Conservation (phyloP, 208 protist species). For the Trypanosoma mega region DNA sequence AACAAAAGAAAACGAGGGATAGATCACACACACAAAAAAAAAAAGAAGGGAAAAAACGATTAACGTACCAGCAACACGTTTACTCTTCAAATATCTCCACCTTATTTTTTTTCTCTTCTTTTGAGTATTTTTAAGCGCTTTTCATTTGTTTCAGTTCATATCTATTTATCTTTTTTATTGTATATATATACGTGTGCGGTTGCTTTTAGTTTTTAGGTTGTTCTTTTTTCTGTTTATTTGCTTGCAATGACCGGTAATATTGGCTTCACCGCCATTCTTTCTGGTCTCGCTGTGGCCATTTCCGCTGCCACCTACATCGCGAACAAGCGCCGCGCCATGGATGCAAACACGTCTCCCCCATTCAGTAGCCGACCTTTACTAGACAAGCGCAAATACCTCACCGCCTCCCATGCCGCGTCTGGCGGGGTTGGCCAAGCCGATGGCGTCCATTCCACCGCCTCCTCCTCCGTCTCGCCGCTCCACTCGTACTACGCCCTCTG, state of each 20-base stretch:
- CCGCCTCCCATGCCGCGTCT: neutral
- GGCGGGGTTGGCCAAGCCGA: neutral
- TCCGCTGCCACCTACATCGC: constrained; percentile 39
- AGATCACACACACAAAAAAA: too few species aligned
- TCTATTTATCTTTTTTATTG: constrained; percentile 9
- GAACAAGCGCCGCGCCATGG: constrained; percentile 27
- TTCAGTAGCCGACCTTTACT: too few species aligned
- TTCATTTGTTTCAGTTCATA: neutral
- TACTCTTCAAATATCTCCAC: too few species aligned
- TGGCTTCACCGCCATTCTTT: constrained; percentile 33
- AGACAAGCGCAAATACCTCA: neutral
- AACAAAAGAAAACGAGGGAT: too few species aligned
- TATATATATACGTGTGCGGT: neutral
- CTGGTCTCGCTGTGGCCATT: constrained; percentile 29
- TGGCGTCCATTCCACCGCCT: constrained; percentile 1
- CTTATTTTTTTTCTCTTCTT: too few species aligned
- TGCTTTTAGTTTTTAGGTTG: neutral
- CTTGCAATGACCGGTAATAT: constrained; percentile 12
- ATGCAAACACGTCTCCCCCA: neutral
- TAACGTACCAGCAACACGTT: too few species aligned
- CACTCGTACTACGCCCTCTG: constrained; percentile 52
- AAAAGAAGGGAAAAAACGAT: too few species aligned
- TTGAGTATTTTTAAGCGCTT: neutral
- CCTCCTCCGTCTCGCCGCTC: constrained; percentile 17
- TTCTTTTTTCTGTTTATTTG: constrained; percentile 23